Conservation (phyloP, 441 rosid species). For the Eutrema salsugineum region DNA sequence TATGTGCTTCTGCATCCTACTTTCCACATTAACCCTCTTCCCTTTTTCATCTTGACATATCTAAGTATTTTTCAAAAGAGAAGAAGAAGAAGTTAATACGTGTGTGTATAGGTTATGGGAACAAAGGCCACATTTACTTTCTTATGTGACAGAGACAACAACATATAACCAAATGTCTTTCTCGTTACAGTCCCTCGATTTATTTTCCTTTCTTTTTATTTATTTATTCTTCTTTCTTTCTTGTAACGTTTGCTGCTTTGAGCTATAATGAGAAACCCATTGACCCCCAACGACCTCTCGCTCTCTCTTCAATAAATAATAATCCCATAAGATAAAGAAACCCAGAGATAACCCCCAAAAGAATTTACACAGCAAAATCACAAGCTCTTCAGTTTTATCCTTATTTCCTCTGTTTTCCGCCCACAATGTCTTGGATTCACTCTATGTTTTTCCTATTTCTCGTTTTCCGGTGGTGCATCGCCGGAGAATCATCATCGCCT, state of each 20-base stretch:
- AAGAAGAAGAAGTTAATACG: background rate
- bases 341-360: background rate
- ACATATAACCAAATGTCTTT: slow-evolving; percentile 35
- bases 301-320: slow-evolving; percentile 24
- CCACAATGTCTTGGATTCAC: slow-evolving; percentile 25
- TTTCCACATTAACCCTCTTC: background rate
- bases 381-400: background rate
- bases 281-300: slow-evolving; percentile 27
- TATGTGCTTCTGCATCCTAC: slow-evolving; percentile 12
- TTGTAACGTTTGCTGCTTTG: slow-evolving; percentile 8
- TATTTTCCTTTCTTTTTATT: background rate
- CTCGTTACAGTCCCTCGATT: slow-evolving; percentile 30
- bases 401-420: background rate
- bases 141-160: slow-evolving; percentile 32
- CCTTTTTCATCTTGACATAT: background rate
- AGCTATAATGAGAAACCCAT: slow-evolving; percentile 24
- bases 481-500: slow-evolving; percentile 8
- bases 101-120: slow-evolving; percentile 23
- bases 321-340: slow-evolving; percentile 13
- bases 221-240: background rate
- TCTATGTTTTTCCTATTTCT: slow-evolving; percentile 3
- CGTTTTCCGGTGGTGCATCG: background rate
- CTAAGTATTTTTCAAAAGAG: background rate
- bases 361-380: background rate
- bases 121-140: slow-evolving; percentile 30